Percentiles rank a stretch among this genome's conserved stretches.
phyloP scores from a whole-genome alignment of 306 rosid genomes.

The Vicia sativa region DNA sequence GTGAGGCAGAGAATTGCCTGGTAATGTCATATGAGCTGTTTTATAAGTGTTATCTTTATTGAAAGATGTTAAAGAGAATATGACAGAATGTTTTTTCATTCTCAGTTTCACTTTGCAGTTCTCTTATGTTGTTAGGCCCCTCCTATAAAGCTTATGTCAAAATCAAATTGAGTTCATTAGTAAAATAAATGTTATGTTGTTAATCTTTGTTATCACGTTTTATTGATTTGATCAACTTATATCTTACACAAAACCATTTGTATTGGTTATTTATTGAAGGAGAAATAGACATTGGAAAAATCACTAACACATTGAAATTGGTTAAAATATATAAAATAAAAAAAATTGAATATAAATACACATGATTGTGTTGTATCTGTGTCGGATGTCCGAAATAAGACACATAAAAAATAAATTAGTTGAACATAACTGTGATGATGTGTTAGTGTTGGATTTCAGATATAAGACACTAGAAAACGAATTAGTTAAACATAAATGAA shows the following conservation, averaged over 20 bases:
- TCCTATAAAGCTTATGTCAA: slow-evolving; percentile 33
- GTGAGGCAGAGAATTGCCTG: slow-evolving; percentile 47
- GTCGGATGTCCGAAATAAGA: neutral
- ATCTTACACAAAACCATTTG: slow-evolving; percentile 18
- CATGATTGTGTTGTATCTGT: neutral
- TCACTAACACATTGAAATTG: neutral
- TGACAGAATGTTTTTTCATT: slow-evolving; percentile 47
- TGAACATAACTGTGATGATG: no score
- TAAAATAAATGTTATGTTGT: slow-evolving; percentile 22
- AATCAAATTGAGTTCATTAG: slow-evolving; percentile 33
- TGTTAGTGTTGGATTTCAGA: no score
- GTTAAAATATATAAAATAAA: neutral
- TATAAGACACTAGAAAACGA: no score
- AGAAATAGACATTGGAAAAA: neutral
- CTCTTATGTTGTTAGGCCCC: slow-evolving; percentile 46
- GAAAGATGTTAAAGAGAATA: slow-evolving; percentile 64
- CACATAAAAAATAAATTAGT: no score
- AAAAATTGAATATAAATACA: neutral
- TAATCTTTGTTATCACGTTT: slow-evolving; percentile 18
- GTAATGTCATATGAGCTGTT: slow-evolving; percentile 45
- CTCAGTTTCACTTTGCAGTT: slow-evolving; percentile 49
- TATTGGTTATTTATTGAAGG: neutral
- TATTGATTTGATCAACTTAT: slow-evolving; percentile 23
- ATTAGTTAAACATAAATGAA: no score
- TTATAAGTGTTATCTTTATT: slow-evolving; percentile 56